Percentiles rank a stretch among this genome's conserved stretches.
Evolutionary conservation across 1,284 basidiomycete genomes (phyloP).

Genomic region (Naganishia albida): DNA sequence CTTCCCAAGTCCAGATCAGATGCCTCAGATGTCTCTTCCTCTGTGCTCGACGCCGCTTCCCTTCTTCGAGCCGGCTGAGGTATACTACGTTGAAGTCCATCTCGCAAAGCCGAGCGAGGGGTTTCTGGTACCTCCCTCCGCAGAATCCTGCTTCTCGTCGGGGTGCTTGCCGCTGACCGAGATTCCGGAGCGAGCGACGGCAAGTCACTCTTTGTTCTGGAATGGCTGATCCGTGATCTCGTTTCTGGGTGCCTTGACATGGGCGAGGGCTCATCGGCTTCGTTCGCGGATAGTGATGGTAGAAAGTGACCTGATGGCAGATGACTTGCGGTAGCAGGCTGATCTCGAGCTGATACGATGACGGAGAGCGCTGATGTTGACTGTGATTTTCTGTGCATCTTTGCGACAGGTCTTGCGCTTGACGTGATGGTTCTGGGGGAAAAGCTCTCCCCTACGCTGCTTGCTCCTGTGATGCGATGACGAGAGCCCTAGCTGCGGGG

Average conservation of each 20-base stretch:
- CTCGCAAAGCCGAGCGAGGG: too few species aligned
- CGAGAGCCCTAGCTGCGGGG: not conserved
- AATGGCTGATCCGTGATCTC: constrained; percentile 15
- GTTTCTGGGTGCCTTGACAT: not conserved
- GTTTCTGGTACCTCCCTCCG: too few species aligned
- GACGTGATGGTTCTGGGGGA: too few species aligned
- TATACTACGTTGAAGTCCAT: too few species aligned
- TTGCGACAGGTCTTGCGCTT: not conserved
- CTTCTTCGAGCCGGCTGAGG: not conserved
- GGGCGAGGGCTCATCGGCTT: not conserved
- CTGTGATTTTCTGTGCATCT: constrained; percentile 24
- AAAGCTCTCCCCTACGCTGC: too few species aligned
- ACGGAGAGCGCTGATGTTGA: constrained; percentile 26
- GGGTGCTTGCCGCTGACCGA: not conserved
- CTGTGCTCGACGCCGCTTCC: not conserved
- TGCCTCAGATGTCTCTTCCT: constrained; percentile 11
- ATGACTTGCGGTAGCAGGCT: not conserved
- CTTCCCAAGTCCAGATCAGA: constrained; percentile 1
- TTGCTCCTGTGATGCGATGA: not conserved
- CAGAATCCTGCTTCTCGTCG: too few species aligned
- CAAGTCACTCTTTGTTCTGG: constrained; percentile 20
- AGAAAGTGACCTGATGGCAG: not conserved
- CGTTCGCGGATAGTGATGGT: not conserved
- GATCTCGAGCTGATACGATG: constrained; percentile 13
- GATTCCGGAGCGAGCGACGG: not conserved